phyloP scores from a whole-genome alignment of 2,329 filamentous ascomycete genomes.

The Chrysosporium keratinophilum region DNA sequence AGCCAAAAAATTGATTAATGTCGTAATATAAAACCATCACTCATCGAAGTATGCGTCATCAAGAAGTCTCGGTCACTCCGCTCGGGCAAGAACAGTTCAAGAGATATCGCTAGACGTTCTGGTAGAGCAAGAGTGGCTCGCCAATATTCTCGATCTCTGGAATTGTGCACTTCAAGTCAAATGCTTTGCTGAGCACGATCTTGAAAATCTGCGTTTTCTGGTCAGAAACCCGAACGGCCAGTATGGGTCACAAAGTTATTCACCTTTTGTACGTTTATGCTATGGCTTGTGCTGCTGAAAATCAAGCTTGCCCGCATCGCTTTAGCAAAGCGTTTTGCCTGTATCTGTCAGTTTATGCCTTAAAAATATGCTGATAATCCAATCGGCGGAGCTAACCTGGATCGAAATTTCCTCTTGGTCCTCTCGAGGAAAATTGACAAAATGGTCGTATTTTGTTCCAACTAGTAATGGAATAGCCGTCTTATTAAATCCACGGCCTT shows the following conservation, averaged over 20 bases:
- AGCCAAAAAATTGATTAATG: conserved; percentile 8
- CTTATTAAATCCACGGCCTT: conserved; percentile 97
- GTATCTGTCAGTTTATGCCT: conserved; percentile 19
- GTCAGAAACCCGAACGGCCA: conserved; percentile 17
- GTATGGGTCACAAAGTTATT: conserved; percentile 12
- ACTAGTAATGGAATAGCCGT: conserved; percentile 97
- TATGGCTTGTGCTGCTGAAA: conserved; percentile 97
- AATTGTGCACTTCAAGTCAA: conserved; percentile 97
- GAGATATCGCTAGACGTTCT: conserved; percentile 13
- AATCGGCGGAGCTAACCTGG: conserved; percentile 51
- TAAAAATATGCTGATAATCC: not conserved
- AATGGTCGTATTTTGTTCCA: conserved; percentile 97
- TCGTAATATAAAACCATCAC: conserved; percentile 12
- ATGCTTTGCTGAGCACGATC: conserved; percentile 96
- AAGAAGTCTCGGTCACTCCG: not conserved
- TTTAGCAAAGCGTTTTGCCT: conserved; percentile 93
- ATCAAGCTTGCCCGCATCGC: conserved; percentile 97
- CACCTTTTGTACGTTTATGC: conserved; percentile 99
- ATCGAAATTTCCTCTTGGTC: conserved; percentile 98
- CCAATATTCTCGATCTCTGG: conserved; percentile 97
- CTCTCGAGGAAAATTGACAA: conserved; percentile 94
- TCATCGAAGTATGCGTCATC: conserved; percentile 10
- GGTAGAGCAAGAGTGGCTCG: conserved; percentile 83
- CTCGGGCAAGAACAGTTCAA: not conserved
- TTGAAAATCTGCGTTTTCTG: conserved; percentile 74